These are phyloP conservation scores for Dendrobium catenatum DNA, from an alignment of 106 monocot genomes.

Conservation along the genomic window DNA sequence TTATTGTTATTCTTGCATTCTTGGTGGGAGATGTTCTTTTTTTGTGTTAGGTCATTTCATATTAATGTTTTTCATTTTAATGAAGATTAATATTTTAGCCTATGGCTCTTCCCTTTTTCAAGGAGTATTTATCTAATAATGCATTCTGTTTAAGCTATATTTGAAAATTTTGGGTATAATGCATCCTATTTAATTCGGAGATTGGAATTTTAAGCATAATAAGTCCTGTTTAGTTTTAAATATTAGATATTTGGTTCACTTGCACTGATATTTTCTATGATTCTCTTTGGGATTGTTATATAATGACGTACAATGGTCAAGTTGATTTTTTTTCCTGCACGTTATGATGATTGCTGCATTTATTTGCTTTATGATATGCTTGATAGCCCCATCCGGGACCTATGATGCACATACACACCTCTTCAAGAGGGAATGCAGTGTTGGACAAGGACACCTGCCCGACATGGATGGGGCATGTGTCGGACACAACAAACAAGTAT, in stretches of 20 bases:
- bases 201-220: background rate
- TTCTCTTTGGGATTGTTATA: too few species aligned
- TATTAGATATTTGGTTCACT: too few species aligned
- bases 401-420: too few species aligned
- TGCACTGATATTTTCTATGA: too few species aligned
- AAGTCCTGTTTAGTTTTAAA: background rate
- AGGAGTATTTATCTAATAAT: background rate
- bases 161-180: background rate
- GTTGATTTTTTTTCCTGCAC: background rate
- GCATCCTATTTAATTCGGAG: background rate
- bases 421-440: too few species aligned
- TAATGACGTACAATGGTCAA: too few species aligned
- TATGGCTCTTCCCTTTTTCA: background rate
- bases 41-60: background rate
- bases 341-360: background rate
- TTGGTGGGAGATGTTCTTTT: background rate
- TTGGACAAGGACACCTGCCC: too few species aligned
- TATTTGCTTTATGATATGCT: background rate
- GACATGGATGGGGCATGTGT: too few species aligned
- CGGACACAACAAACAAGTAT: too few species aligned
- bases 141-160: background rate
- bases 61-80: too few species aligned
- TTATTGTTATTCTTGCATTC: background rate
- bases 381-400: too few species aligned
- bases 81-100: too few species aligned